Evolutionary conservation across 2,329 filamentous ascomycete species (phyloP).

Genomic region (Purpureocillium takamizusanense): DNA sequence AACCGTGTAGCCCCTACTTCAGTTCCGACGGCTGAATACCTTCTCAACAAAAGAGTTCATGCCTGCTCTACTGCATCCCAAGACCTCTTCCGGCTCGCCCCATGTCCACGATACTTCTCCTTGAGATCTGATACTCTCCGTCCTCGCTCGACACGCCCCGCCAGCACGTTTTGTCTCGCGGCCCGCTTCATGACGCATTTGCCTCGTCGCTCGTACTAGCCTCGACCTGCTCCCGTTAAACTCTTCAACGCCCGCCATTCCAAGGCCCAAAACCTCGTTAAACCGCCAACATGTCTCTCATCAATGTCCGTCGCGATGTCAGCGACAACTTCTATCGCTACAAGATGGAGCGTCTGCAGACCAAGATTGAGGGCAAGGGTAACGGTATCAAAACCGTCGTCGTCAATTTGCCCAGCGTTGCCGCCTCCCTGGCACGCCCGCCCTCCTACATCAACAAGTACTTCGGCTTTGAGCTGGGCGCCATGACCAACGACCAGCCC

Average conservation of each 20-base stretch:
- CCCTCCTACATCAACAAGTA: conserved; percentile 98
- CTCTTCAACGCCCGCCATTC: conserved; percentile 2
- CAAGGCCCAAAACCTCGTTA: conserved; percentile 1
- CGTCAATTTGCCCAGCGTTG: conserved; percentile 92
- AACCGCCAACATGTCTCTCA: conserved; percentile 76
- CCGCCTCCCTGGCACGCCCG: conserved; percentile 82
- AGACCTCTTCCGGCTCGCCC: conserved; percentile 38
- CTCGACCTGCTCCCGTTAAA: conserved; percentile 8
- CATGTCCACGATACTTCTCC: conserved; percentile 46
- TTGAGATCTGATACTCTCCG: conserved; percentile 43
- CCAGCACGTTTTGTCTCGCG: neutral
- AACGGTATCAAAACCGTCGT: conserved; percentile 99
- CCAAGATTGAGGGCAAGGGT: conserved; percentile 99
- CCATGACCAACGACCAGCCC: conserved; percentile 96
- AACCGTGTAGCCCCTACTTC: conserved; percentile 83
- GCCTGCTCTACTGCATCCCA: conserved; percentile 41
- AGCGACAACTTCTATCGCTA: conserved; percentile 99
- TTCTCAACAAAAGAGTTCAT: conserved; percentile 41
- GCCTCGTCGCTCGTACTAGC: conserved; percentile 1
- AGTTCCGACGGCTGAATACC: conserved; percentile 81
- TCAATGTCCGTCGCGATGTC: conserved; percentile 98
- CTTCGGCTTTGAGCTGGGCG: conserved; percentile 97
- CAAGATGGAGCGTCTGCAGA: conserved; percentile 99
- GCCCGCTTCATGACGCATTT: conserved; percentile 29
- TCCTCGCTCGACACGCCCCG: conserved; percentile 24